A percentile compares a stretch with the other conserved stretches of the same genome.
These are phyloP conservation scores for Ramaria rubella DNA, from an alignment of 768 basidiomycete genomes.

Conservation along the genomic window DNA sequence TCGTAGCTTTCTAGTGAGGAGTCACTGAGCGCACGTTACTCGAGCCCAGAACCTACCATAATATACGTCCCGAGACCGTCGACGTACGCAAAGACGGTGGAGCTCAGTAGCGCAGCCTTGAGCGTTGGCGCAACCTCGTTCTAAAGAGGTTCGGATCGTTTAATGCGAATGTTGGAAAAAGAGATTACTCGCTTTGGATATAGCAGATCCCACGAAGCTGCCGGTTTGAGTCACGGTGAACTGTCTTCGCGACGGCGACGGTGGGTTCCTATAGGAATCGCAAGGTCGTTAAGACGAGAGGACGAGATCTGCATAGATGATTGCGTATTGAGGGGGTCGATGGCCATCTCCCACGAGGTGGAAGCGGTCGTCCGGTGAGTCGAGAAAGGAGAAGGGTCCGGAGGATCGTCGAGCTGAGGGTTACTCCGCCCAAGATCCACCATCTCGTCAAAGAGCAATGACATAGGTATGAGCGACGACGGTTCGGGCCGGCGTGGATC, in stretches of 20 bases:
- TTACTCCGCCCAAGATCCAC: not conserved
- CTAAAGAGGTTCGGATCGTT: not conserved
- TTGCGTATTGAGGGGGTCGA: not conserved
- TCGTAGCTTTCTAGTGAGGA: too few species aligned
- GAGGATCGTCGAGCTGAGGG: not conserved
- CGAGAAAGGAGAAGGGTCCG: not conserved
- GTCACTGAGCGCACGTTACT: too few species aligned
- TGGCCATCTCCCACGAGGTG: not conserved
- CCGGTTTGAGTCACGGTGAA: not conserved
- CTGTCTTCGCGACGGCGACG: not conserved
- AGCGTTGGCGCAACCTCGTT: not conserved
- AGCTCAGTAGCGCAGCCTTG: not conserved
- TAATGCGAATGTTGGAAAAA: not conserved
- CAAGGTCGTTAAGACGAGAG: not conserved
- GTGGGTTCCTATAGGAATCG: not conserved
- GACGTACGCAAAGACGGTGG: not conserved
- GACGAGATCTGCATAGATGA: too few species aligned
- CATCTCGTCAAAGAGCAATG: too few species aligned
- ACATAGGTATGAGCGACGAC: too few species aligned
- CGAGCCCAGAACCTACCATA: too few species aligned
- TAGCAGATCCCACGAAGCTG: not conserved
- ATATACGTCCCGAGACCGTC: not conserved
- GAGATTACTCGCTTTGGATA: not conserved
- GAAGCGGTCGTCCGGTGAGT: not conserved
- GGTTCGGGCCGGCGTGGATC: too few species aligned